Percentiles rank a stretch among this genome's conserved stretches.
Conservation (phyloP, 441 rosid genomes). For the Croton laevigatus region DNA sequence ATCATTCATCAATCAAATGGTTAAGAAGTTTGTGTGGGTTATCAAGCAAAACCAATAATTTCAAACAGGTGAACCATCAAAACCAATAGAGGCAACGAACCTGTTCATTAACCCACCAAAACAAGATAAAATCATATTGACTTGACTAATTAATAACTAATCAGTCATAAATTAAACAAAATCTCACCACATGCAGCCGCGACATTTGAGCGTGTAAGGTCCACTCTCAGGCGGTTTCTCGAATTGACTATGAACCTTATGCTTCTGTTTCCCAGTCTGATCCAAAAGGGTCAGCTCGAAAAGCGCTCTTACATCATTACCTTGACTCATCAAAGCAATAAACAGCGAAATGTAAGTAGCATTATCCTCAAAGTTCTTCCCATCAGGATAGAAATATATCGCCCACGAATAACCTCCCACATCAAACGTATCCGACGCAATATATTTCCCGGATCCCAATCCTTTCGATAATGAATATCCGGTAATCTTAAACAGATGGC, state of each 20-base stretch:
- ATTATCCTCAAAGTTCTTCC: slow-evolving; percentile 85
- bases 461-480: slow-evolving; percentile 48
- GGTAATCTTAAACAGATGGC: slow-evolving; percentile 10
- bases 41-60: background rate
- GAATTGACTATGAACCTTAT: slow-evolving; percentile 91
- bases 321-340: slow-evolving; percentile 86
- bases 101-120: too few species aligned
- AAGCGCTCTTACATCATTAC: slow-evolving; percentile 79
- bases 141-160: too few species aligned
- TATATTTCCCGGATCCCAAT: slow-evolving; percentile 74
- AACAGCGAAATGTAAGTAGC: slow-evolving; percentile 74
- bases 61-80: background rate
- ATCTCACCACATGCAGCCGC: slow-evolving; percentile 94
- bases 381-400: slow-evolving; percentile 86
- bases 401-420: slow-evolving; percentile 95
- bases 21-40: background rate
- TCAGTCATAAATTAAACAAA: background rate
- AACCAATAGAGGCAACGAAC: background rate
- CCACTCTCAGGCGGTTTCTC: slow-evolving; percentile 87
- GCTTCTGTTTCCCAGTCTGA: slow-evolving; percentile 81
- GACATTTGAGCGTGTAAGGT: slow-evolving; percentile 79
- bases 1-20: background rate
- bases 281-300: slow-evolving; percentile 90
- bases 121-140: too few species aligned
- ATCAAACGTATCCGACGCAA: slow-evolving; percentile 67